phyloP scores from a whole-genome alignment of 768 basidiomycete genomes.

The Daedalea quercina region DNA sequence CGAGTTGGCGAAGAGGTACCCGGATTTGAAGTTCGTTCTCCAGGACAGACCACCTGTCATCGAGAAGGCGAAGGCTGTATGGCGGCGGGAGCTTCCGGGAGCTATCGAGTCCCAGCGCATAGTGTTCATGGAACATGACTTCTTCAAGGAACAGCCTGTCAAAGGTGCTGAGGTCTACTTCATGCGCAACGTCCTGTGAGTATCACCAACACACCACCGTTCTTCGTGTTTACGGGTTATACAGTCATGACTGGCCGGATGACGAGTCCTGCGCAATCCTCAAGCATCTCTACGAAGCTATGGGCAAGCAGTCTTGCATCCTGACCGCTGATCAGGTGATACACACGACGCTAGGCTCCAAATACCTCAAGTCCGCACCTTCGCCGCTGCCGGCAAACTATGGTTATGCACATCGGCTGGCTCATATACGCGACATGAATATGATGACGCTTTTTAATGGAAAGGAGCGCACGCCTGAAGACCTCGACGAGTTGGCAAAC shows the following conservation, averaged over 20 bases:
- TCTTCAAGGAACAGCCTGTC: slow-evolving; percentile 12
- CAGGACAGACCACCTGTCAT: slow-evolving; percentile 15
- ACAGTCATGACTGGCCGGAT: slow-evolving; percentile 12
- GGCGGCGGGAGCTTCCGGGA: slow-evolving; percentile 4
- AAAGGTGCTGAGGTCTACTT: slow-evolving; percentile 8
- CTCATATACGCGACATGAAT: slow-evolving; percentile 8
- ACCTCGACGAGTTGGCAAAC: slow-evolving; percentile 3
- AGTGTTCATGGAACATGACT: slow-evolving; percentile 7
- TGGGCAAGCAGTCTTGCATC: slow-evolving; percentile 7
- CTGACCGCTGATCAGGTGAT: slow-evolving; percentile 4
- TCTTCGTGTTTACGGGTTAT: background rate
- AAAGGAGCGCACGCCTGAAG: slow-evolving; percentile 8
- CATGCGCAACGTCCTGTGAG: slow-evolving; percentile 9
- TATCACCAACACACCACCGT: background rate
- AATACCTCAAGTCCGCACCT: slow-evolving; percentile 2
- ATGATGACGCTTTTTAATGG: slow-evolving; percentile 12
- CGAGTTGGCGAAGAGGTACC: slow-evolving; percentile 11
- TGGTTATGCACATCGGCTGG: background rate
- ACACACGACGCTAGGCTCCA: slow-evolving; percentile 3
- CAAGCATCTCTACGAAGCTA: background rate
- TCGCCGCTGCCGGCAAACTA: slow-evolving; percentile 11
- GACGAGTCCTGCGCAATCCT: slow-evolving; percentile 6
- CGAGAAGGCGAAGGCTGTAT: slow-evolving; percentile 5
- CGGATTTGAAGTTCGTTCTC: slow-evolving; percentile 12
- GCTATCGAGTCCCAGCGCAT: slow-evolving; percentile 1